Conservation (phyloP, 2,329 filamentous ascomycete genomes). For the Fusarium algeriense region DNA sequence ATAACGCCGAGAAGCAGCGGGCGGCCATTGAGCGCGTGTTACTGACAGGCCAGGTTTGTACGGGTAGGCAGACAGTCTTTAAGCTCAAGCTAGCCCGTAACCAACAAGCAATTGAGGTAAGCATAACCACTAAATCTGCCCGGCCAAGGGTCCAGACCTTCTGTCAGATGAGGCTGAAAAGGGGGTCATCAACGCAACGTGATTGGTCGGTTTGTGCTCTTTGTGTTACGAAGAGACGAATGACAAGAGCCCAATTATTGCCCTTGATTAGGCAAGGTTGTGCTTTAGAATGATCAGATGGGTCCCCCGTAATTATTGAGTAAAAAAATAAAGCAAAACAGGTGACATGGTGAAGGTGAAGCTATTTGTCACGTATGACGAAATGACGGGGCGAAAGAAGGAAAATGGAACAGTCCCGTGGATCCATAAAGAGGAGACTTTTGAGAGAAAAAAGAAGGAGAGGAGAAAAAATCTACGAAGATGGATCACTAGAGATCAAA, state of each 20-base stretch:
- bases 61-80: constrained; percentile 24
- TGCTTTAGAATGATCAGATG: neutral
- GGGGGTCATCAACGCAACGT: constrained; percentile 28
- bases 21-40: constrained; percentile 18
- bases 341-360: constrained; percentile 11
- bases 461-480: neutral
- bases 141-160: constrained; percentile 29
- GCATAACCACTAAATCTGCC: constrained; percentile 22
- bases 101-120: constrained; percentile 22
- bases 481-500: constrained; percentile 27
- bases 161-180: constrained; percentile 43
- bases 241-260: constrained; percentile 13
- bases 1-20: constrained; percentile 7
- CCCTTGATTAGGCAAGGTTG: neutral
- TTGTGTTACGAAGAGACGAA: constrained; percentile 11
- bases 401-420: constrained; percentile 36
- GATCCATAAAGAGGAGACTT: neutral
- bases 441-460: neutral
- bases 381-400: constrained; percentile 28
- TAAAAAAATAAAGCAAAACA: neutral
- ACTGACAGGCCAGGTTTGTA: neutral
- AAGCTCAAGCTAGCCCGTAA: constrained; percentile 24
- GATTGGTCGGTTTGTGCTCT: constrained; percentile 18
- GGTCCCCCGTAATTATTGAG: neutral
- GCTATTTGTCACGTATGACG: constrained; percentile 45